Evolutionary conservation across 2,329 filamentous ascomycete genomes (phyloP), one percentile per base, ranked within the genome.

Genomic region (Ascochyta viciae-villosae): DNA sequence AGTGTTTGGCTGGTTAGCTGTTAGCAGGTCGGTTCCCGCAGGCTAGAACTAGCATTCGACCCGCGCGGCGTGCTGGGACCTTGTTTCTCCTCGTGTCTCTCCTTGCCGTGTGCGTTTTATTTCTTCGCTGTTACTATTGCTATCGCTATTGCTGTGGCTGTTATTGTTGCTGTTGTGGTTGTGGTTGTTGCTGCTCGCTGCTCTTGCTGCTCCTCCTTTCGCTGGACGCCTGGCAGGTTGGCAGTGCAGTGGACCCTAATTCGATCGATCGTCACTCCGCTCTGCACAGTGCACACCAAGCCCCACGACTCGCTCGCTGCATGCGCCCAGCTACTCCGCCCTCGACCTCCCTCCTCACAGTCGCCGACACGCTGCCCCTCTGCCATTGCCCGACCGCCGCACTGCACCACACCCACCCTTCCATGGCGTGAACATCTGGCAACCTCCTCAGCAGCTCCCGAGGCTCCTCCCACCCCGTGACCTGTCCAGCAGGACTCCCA

Each of bases 1-100:
- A 31, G 38, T 15, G 46, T 29, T 26, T 26, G 26, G 26, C 8
- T 38, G 19, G 24, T 26, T 26, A 26, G 24, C 24, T 26, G 24
- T 6, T 48, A 37, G 42, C 47, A 42, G 24, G 4, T 26, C 34
- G 46, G 55, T 45, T 58, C 31, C 45, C 54, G 54, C 40, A 31
- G 50, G 41, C 49, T 47, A 50, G 31, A 42, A 22, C 6, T 44
- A 34, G 23, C 24, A 41, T 46, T 44, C 40, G 46, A 43, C 50
- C 45, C 39, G 39, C 34, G 27, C 35, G 33, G 40, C 40, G 39
- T 39, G 41, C 43, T 47, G 43, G 24, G 24, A 13, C 45, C 15
- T 47, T 49, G 55, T 31, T 13, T 40, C 29, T 45, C 40, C 35
- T 50, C 35, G 5, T 50, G 43, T 43, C 31, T 57, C 33, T 41